Percentiles rank a stretch among this genome's conserved stretches.
Evolutionary conservation across 352 stramenopile genomes (phyloP).

Genomic region (Pythium grandisporangium): DNA sequence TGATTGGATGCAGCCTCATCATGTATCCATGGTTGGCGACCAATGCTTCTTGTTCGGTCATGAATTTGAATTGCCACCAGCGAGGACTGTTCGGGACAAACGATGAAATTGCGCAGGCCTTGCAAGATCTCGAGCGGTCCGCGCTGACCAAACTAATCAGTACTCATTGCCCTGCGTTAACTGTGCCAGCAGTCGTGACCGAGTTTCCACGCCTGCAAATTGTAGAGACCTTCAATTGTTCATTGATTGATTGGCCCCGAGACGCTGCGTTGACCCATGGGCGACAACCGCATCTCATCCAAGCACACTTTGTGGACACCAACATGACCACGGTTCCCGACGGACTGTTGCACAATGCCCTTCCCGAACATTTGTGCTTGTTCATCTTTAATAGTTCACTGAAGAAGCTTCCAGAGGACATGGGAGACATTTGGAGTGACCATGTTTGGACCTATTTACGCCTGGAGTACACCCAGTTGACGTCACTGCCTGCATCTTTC

Average conservation of each 20-base stretch:
- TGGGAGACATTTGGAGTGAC: neutral
- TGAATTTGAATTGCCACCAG: slow-evolving; percentile 10
- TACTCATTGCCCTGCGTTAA: slow-evolving; percentile 8
- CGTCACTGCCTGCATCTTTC: neutral
- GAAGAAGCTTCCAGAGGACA: neutral
- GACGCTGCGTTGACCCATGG: neutral
- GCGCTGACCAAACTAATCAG: slow-evolving; percentile 2
- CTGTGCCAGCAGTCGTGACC: slow-evolving; percentile 3
- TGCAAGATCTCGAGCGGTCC: slow-evolving; percentile 3
- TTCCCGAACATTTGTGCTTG: neutral
- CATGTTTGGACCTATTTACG: neutral
- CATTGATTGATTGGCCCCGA: slow-evolving; percentile 1
- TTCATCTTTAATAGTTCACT: neutral
- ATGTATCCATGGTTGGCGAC: slow-evolving; percentile 5
- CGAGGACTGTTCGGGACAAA: neutral
- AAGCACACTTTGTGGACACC: neutral
- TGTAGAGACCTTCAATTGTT: slow-evolving; percentile 5
- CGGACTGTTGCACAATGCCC: neutral
- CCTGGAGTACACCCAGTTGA: neutral
- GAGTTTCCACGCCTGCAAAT: slow-evolving; percentile 3
- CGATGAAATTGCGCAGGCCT: neutral
- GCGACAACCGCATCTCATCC: neutral
- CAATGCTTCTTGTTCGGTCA: slow-evolving; percentile 5
- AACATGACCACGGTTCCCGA: slow-evolving; percentile 2
- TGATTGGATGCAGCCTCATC: neutral